phyloP scores from a whole-genome alignment of 805 yeast genomes.

The Naumovozyma baii region DNA sequence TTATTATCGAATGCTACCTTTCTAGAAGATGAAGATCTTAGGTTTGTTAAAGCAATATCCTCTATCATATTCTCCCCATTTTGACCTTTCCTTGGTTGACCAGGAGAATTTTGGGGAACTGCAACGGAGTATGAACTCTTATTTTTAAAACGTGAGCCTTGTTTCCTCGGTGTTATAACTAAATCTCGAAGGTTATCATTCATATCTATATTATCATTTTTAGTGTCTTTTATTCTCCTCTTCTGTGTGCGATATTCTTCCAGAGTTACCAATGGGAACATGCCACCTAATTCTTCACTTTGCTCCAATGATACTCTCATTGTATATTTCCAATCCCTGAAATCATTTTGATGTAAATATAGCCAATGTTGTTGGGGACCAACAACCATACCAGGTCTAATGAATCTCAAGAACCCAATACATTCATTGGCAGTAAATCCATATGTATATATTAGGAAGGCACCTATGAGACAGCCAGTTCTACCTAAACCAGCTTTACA shows the following conservation, averaged over 20 bases:
- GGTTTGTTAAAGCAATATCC: slow-evolving; percentile 18
- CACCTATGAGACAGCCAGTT: slow-evolving; percentile 96
- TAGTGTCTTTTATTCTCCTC: slow-evolving; percentile 25
- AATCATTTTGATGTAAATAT: slow-evolving; percentile 89
- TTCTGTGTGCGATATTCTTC: slow-evolving; percentile 52
- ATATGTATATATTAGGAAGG: slow-evolving; percentile 89
- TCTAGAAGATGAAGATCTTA: slow-evolving; percentile 3
- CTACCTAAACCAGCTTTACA: slow-evolving; percentile 98
- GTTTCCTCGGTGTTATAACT: slow-evolving; percentile 28
- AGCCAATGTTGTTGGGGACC: slow-evolving; percentile 99
- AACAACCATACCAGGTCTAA: slow-evolving; percentile 99
- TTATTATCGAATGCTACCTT: slow-evolving; percentile 8
- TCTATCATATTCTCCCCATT: slow-evolving; percentile 29
- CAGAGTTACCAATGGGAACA: slow-evolving; percentile 49
- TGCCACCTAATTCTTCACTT: slow-evolving; percentile 57
- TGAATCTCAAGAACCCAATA: slow-evolving; percentile 90
- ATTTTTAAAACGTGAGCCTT: slow-evolving; percentile 25
- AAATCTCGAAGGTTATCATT: slow-evolving; percentile 11
- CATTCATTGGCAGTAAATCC: slow-evolving; percentile 97
- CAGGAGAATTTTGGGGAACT: slow-evolving; percentile 89
- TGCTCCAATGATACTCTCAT: slow-evolving; percentile 69
- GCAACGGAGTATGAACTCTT: slow-evolving; percentile 26
- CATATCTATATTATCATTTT: slow-evolving; percentile 26
- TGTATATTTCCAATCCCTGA: slow-evolving; percentile 91
- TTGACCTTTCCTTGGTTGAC: slow-evolving; percentile 80